A percentile compares a stretch with the other conserved stretches of the same genome.
phyloP scores from a whole-genome alignment of 768 basidiomycete genomes.

The Chlorophyllum brunneum region DNA sequence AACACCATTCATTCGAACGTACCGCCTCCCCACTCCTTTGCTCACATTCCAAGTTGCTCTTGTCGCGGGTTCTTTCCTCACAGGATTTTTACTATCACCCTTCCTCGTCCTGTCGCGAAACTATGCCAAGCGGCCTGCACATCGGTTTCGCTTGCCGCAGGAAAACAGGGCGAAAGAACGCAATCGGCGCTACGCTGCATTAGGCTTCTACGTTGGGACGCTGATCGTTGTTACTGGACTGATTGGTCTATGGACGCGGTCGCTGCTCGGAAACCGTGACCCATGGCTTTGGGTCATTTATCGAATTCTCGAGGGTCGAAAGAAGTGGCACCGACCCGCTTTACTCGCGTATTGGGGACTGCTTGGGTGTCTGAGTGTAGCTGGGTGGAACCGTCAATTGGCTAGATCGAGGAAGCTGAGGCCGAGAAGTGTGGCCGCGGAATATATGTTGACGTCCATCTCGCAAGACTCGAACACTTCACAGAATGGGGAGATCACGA shows the following conservation, averaged over 20 bases:
- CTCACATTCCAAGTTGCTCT: slow-evolving; percentile 90
- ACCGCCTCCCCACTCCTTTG: slow-evolving; percentile 88
- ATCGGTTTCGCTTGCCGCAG: slow-evolving; percentile 76
- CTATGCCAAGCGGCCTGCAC: slow-evolving; percentile 82
- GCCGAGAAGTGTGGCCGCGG: slow-evolving; percentile 32
- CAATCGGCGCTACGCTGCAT: slow-evolving; percentile 79
- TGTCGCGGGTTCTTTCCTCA: slow-evolving; percentile 86
- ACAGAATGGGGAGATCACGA: neutral
- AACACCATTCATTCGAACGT: slow-evolving; percentile 85
- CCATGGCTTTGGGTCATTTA: slow-evolving; percentile 86
- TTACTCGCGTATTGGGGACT: slow-evolving; percentile 84
- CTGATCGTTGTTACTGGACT: slow-evolving; percentile 74
- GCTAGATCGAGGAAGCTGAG: slow-evolving; percentile 71
- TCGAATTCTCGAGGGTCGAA: slow-evolving; percentile 73
- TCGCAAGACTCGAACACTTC: slow-evolving; percentile 1
- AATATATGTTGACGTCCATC: slow-evolving; percentile 4
- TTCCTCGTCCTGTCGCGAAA: slow-evolving; percentile 88
- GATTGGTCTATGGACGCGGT: slow-evolving; percentile 90
- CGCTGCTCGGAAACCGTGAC: slow-evolving; percentile 76
- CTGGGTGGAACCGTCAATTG: slow-evolving; percentile 92
- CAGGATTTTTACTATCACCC: slow-evolving; percentile 94
- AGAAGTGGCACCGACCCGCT: slow-evolving; percentile 73
- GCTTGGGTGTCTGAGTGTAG: slow-evolving; percentile 79
- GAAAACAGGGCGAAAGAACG: slow-evolving; percentile 84
- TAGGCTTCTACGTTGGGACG: slow-evolving; percentile 78